Base-by-base conservation (phyloP, 2,329 filamentous ascomycete species). In the Diaporthe vaccinii region DNA sequence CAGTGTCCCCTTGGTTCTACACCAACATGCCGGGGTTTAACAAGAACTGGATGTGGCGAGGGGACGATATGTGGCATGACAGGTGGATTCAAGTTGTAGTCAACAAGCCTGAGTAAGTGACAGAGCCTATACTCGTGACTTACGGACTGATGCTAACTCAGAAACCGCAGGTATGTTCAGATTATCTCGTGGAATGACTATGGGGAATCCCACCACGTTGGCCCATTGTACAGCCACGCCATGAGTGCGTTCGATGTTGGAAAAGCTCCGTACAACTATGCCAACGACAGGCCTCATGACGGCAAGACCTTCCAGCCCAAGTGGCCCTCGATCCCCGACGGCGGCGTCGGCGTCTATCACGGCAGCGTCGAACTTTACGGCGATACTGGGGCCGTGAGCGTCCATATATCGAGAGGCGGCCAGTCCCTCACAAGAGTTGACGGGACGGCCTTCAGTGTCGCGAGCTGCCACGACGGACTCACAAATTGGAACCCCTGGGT, bases 41-140 rank as follows among this genome's bases (percentile, higher is more conserved):
- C 65, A 92, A 92, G 82, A 91, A 91, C 79, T 93, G 91, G 90
- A 83, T 91, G 3, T 93, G 89, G 84, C 86, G 86, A 28, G 88
- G 89, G 22, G 90, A 92, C 77, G 84, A 87, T 72, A 81, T 92
- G 20, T 93, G 91, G 90, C 87, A 86, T 77, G 84, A 90, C 74
- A 87, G 91, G 15, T 92, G 91, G 91, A 81, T 86, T 20, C 78
- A 85, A 87, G 69, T 91, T 36, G 80, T 90, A 17, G 92, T 90
- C 89, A 85, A 85, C 73, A 82, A 88, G 68, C 86, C 87, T 28
- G 91, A 88, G 88, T 81, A 85, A 5, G 36, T 78, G 87, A 15
- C 4, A 9, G 46, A n/a, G 6, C 34, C 46, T n/a, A 20, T 15
- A 51, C 90, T 84, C 83, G 83, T 83, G 8, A 83, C 9, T 89